Evolutionary conservation across 1,284 basidiomycete genomes (phyloP), one percentile per base, ranked within the genome.

Genomic region (Polyporus tsugae): DNA sequence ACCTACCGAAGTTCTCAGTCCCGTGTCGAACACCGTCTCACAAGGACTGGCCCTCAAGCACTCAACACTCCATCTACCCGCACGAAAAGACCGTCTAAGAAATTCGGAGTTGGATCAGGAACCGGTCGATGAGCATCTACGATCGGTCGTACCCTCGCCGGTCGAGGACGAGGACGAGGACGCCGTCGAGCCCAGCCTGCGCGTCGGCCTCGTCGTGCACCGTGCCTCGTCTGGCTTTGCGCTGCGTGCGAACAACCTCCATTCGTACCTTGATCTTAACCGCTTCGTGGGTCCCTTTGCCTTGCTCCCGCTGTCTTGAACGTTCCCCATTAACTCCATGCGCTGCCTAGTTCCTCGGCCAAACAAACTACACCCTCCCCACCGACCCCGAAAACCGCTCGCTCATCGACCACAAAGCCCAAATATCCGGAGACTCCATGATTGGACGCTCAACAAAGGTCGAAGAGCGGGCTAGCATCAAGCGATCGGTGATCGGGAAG

Each of bases 351-450:
- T 85, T 88, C 65, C 81, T 91, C 39, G 79, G 83, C 17, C 81
- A 84, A 60, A 80, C 84, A 6, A 82, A 83, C 9, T 92, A 87
- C 66, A 78, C 81, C 33, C 80, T 90, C 4, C 90, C 89, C 0
- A 84, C 83, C 7, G 88, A 91, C 70, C 85, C 87, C 0, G 87
- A 89, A 75, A 86, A 87, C 69, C 84, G 90, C 35, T 81, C 86
- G 2, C 82, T 89, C 60, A 91, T 95, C 65, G 92, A 96, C 76
- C 82, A 90, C 11, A 92, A 91, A 73, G 91, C 94, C 0, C 93
- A 94, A 74, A 94, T 98, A 73, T 96, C 95, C 1, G 82, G 88
- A 2, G 97, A 99, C 79, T 93, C 91, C 13, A 87, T 95, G 67
- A 84, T 99, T 15, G 95, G 93, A 7, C 89, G 90, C 60, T 94